Conservation (phyloP, 441 rosid genomes). For the Corymbia citriodora region DNA sequence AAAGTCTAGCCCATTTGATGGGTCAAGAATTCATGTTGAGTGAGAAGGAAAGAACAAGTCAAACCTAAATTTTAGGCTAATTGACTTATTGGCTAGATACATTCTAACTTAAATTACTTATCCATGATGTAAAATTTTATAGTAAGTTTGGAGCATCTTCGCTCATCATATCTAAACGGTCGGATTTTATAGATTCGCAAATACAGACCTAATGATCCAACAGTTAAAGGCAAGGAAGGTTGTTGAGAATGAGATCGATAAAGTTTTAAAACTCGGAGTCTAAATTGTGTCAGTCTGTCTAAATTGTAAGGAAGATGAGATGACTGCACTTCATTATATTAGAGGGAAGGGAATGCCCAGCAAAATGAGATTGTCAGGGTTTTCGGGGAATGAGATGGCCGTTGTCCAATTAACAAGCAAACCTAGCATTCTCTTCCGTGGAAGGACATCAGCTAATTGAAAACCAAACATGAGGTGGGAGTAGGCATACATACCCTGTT, state of each 20-base stretch:
- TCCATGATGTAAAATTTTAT: background rate
- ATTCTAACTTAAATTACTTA: too few species aligned
- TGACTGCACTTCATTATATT: too few species aligned
- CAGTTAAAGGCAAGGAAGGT: too few species aligned
- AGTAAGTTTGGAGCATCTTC: rapidly evolving
- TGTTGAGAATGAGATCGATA: too few species aligned
- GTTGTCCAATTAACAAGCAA: background rate
- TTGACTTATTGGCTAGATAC: background rate
- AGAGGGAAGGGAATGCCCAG: too few species aligned
- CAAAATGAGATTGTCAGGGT: background rate
- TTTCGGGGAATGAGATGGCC: too few species aligned
- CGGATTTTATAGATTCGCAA: rapidly evolving
- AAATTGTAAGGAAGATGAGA: too few species aligned
- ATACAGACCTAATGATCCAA: too few species aligned
- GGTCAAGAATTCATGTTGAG: background rate
- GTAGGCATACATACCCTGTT: too few species aligned
- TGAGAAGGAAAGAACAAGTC: background rate
- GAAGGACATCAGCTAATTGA: too few species aligned
- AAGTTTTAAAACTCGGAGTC: rapidly evolving
- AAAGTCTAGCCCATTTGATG: background rate
- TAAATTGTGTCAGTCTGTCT: too few species aligned
- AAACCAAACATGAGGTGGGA: too few species aligned
- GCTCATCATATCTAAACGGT: rapidly evolving
- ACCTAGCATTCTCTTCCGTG: background rate
- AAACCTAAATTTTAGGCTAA: background rate